Evolutionary conservation across 441 rosid species (phyloP), one percentile per base, ranked within the genome.

Genomic region (Arabidopsis hybrid): DNA sequence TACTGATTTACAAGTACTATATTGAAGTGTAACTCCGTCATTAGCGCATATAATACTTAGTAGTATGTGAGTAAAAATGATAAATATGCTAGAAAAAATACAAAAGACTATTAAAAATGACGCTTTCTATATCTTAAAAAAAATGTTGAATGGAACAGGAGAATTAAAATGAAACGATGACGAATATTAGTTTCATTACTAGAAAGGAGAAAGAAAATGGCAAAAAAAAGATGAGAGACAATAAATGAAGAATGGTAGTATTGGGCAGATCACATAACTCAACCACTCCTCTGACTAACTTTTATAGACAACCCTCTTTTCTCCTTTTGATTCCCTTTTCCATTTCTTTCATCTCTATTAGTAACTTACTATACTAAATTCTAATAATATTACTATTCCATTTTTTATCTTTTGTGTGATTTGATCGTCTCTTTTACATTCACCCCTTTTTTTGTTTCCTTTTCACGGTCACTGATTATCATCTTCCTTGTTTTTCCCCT

Each of bases 271-370:
- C 87, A 85, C 26, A 84, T 80, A 80, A 86, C 89, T 63, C 92
- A 91, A 89, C 92, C 32, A 91, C 92, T 87, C 89, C 80, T 78
- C 94, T 85, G 94, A 86, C 97, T 87, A 85, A 83, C 80, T 83
- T 88, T 81, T 79, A 32, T 65, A 58, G 55, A 57, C 66, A 52
- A 61, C 65, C 70, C 66, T 69, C 67, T 10, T 18, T 74, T 80
- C 83, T 74, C 78, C 74, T 81, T 83, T 65, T 83, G 85, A 83
- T 87, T 89, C 88, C 80, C 59, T 73, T 65, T 70, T 70, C 78
- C 70, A 82, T 79, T 77, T 71, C 32, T 73, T 67, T 53, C 65
- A 53, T 69, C 40, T 35, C 38, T 35, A 35, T 35, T 4, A 4
- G 7, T 43, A 42, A 14, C 46, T 67, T 43, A 18, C 49, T 55